A percentile compares a stretch with the other conserved stretches of the same genome.
Evolutionary conservation across 2,329 filamentous ascomycete genomes (phyloP).

Genomic region (Paracoccidioides brasiliensis): DNA sequence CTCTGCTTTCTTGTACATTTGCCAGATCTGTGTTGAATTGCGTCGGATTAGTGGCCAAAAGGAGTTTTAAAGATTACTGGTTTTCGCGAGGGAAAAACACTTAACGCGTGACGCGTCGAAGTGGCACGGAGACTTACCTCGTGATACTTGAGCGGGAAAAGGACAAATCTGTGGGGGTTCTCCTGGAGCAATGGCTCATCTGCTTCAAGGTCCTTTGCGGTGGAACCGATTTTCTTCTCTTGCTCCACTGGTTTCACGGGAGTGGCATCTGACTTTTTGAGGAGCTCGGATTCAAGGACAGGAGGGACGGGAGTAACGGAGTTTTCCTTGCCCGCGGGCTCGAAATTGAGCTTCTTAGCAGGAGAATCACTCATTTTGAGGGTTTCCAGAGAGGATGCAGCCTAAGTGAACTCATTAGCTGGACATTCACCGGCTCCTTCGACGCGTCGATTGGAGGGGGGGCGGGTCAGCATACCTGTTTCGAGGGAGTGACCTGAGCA

Average conservation of each 20-base stretch:
- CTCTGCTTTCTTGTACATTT: constrained; percentile 99
- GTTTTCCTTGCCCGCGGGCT: constrained; percentile 70
- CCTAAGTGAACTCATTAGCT: constrained; percentile 43
- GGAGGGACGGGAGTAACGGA: constrained; percentile 40
- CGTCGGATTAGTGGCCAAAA: constrained; percentile 26
- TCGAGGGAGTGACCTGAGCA: constrained; percentile 60
- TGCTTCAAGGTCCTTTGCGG: constrained; percentile 55
- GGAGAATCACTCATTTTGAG: constrained; percentile 84
- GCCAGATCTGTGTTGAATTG: constrained; percentile 64
- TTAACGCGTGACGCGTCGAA: constrained; percentile 54
- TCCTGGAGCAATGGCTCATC: constrained; percentile 88
- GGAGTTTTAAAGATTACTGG: constrained; percentile 2
- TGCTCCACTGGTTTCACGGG: background rate
- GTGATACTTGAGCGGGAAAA: constrained; percentile 99
- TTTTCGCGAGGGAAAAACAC: constrained; percentile 30
- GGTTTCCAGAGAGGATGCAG: constrained; percentile 70
- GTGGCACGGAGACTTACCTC: constrained; percentile 59
- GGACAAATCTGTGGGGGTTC: constrained; percentile 89
- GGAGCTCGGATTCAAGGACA: constrained; percentile 39
- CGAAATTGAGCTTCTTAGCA: constrained; percentile 77
- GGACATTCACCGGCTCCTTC: constrained; percentile 10
- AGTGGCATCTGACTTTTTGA: constrained; percentile 34
- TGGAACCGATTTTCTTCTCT: constrained; percentile 26
- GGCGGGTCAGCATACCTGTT: constrained; percentile 47
- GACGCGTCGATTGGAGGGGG: constrained; percentile 19